Base-by-base conservation (phyloP, 2,329 filamentous ascomycete species). In the Fusarium tjaetaba region DNA sequence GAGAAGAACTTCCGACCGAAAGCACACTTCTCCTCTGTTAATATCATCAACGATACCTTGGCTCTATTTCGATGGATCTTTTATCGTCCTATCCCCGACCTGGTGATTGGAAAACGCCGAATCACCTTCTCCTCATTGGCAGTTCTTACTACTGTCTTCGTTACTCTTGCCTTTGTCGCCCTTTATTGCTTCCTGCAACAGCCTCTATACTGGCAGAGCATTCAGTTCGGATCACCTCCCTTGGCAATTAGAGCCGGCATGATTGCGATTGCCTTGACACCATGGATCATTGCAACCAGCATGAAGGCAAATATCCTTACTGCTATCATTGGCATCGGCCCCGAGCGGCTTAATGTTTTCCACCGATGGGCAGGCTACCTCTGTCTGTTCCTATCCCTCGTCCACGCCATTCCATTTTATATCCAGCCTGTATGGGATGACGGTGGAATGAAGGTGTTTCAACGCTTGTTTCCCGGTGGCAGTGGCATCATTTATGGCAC, bases 291-390 rank as follows among this genome's bases (percentile, higher is more conserved):
- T 57, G 94, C 92, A 24, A 91, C 96, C 16, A 94, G 93, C 79
- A 97, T 94, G 87, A 98, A 98, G 82, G 93, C 94, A 22, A 98
- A 98, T 79, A 79, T 97, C 38, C 88, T 98, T 62, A 92, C 93
- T 2, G 83, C 95, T 63, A 83, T 98, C 65, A 97, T 95, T 9
- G 96, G 96, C 20, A 96, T 98, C 74, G 94, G 95, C 7, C 95
- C 96, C 42, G 96, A 98, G 80, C 88, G 96, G 55, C 88, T 98
- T 57, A 98, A 97, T 76, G 95, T 98, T 38, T 88, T 98, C 68
- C 96, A 98, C 82, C 91, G 96, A 76, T 98, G 95, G 95, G 90
- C 93, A 13, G 94, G 93, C 34, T 97, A 97, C 80, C 84, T 98
- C 16, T 96, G 93, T 78, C 86, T 97, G 3, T 92, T 97, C 70